Percentiles rank a stretch among this genome's conserved stretches.
Evolutionary conservation across 208 protist species (phyloP).

Genomic region (Zelonia costaricensis): DNA sequence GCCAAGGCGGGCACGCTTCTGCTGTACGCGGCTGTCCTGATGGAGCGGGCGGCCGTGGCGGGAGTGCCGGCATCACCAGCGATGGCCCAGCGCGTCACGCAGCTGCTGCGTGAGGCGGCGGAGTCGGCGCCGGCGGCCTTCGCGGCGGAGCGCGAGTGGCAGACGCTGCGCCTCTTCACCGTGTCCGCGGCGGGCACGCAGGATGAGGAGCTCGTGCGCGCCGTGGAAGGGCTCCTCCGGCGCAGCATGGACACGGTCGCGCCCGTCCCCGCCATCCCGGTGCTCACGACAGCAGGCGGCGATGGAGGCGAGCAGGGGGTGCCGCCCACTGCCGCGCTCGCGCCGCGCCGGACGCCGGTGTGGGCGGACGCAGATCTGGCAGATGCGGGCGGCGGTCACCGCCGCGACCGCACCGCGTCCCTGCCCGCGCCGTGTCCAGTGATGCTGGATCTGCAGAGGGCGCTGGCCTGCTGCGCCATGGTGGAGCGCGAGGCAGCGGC

Average conservation of each 20-base stretch:
- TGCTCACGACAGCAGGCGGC: too few relatives aligned
- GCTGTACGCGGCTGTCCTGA: constrained; percentile 42
- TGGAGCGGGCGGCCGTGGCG: constrained; percentile 30
- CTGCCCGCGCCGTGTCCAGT: constrained; percentile 18
- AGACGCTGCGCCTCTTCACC: constrained; percentile 66
- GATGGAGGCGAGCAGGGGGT: too few relatives aligned
- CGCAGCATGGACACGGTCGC: constrained; percentile 16
- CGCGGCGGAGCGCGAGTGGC: constrained; percentile 40
- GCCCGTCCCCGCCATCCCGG: neutral
- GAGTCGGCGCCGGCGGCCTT: constrained; percentile 12
- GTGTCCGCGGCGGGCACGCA: constrained; percentile 16
- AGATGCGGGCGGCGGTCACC: neutral
- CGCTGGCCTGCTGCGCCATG: constrained; percentile 39
- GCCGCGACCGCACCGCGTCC: constrained; percentile 24
- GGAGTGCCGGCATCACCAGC: constrained; percentile 34
- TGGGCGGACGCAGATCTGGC: constrained; percentile 8
- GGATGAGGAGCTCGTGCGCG: constrained; percentile 30
- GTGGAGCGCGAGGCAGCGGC: constrained; percentile 20
- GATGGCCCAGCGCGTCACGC: constrained; percentile 36
- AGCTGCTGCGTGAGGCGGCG: constrained; percentile 41
- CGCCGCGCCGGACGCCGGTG: too few relatives aligned
- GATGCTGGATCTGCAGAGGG: constrained; percentile 37
- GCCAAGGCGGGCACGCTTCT: constrained; percentile 41
- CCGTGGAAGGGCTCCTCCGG: constrained; percentile 30
- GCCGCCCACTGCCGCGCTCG: too few relatives aligned